Percentiles rank a stretch among this genome's conserved stretches.
phyloP scores from a whole-genome alignment of 1,284 basidiomycete species.

The Apiotrichum porosum region DNA sequence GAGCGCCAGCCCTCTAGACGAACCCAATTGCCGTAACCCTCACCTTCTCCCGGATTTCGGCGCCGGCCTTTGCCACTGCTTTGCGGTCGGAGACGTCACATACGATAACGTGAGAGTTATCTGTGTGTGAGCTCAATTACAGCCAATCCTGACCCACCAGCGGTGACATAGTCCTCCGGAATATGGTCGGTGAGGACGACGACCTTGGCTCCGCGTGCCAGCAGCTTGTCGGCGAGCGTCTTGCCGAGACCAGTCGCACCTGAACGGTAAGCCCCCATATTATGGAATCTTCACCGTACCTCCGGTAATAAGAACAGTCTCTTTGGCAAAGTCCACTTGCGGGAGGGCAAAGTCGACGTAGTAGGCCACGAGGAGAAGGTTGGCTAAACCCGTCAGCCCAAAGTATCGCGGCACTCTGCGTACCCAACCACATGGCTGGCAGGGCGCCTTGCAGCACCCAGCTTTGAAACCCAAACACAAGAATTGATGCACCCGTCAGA shows the following conservation, averaged over 20 bases:
- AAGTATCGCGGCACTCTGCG: no score
- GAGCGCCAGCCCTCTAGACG: not conserved
- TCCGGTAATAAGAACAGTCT: conserved; percentile 83
- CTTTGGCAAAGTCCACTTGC: conserved; percentile 60
- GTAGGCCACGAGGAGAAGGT: not conserved
- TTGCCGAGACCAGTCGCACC: conserved; percentile 86
- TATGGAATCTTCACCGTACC: no score
- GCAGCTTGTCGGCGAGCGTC: conserved; percentile 74
- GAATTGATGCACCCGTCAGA: no score
- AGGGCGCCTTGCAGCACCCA: no score
- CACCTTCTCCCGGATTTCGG: conserved; percentile 69
- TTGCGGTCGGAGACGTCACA: conserved; percentile 87
- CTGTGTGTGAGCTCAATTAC: not conserved
- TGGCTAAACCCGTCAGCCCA: no score
- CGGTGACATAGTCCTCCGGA: conserved; percentile 38
- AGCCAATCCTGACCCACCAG: not conserved
- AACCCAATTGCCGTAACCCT: conserved; percentile 7
- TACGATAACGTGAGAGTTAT: conserved; percentile 66
- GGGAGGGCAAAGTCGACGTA: not conserved
- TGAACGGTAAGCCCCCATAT: conserved; percentile 44
- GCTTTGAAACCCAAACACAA: no score
- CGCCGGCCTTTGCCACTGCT: conserved; percentile 67
- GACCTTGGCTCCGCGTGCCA: conserved; percentile 71
- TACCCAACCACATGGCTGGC: no score
- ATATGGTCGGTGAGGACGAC: conserved; percentile 78